Conservation (phyloP, 441 rosid genomes). For the Raphanus hybrid region DNA sequence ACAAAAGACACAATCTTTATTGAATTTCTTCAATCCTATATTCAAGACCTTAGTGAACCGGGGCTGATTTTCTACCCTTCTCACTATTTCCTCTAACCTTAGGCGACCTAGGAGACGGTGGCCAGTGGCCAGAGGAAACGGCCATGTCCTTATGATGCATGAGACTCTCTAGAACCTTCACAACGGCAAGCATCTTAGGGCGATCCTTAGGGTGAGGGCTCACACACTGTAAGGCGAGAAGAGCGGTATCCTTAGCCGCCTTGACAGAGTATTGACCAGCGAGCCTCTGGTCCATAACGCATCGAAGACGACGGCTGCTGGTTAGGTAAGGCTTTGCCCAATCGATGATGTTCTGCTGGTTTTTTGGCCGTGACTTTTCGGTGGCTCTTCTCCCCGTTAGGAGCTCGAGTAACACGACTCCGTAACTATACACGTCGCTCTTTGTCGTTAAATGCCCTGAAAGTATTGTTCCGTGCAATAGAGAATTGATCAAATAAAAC, state of each 20-base stretch:
- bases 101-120: constrained; percentile 46
- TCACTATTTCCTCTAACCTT: constrained; percentile 42
- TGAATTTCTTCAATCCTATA: background rate
- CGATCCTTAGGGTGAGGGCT: no score
- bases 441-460: constrained; percentile 73
- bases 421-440: constrained; percentile 72
- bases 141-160: no score
- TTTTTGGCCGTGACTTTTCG: constrained; percentile 58
- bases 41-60: constrained; percentile 37
- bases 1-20: no score
- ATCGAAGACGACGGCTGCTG: constrained; percentile 62
- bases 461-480: background rate
- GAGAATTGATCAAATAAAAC: background rate
- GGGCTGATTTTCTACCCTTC: constrained; percentile 49
- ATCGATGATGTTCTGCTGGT: constrained; percentile 65
- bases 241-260: no score
- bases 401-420: constrained; percentile 64
- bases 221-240: no score
- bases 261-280: constrained; percentile 20
- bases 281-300: constrained; percentile 65
- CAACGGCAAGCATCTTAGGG: no score
- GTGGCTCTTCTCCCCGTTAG: constrained; percentile 68
- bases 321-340: constrained; percentile 66
- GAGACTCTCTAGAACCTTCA: no score
- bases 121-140: constrained; percentile 61